Conservation (phyloP, 345 rosid species). For the Heritiera fomes region DNA sequence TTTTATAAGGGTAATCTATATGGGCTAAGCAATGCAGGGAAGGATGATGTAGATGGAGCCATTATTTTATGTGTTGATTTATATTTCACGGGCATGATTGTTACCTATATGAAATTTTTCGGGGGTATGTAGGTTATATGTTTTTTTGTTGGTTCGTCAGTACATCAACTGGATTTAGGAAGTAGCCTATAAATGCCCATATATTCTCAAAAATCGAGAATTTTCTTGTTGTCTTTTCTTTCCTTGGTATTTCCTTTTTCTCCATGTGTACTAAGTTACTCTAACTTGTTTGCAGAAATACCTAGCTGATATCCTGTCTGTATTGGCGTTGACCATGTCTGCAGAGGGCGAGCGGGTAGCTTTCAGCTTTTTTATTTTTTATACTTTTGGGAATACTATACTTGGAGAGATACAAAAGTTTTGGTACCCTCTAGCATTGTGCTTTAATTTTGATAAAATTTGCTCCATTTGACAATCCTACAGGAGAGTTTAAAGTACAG, state of each 20-base stretch:
- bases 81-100: background rate
- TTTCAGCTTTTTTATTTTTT: constrained; percentile 14
- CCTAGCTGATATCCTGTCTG: constrained; percentile 87
- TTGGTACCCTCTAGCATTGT: background rate
- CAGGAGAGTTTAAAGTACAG: constrained; percentile 93
- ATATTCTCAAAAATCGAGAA: background rate
- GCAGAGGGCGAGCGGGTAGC: constrained; percentile 93
- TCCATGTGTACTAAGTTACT: background rate
- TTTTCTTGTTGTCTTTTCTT: background rate
- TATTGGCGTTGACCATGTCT: constrained; percentile 94
- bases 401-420: background rate
- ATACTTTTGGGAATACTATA: background rate
- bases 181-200: background rate
- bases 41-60: background rate
- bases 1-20: background rate
- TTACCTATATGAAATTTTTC: background rate
- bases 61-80: background rate
- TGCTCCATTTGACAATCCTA: constrained; percentile 21
- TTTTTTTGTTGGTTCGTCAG: background rate
- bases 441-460: too few species aligned
- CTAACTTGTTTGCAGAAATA: constrained; percentile 59
- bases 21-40: background rate
- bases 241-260: background rate
- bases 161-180: background rate
- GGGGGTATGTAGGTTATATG: background rate